Conservation (phyloP, 2,329 filamentous ascomycete species). For the Lithohypha guttulata region DNA sequence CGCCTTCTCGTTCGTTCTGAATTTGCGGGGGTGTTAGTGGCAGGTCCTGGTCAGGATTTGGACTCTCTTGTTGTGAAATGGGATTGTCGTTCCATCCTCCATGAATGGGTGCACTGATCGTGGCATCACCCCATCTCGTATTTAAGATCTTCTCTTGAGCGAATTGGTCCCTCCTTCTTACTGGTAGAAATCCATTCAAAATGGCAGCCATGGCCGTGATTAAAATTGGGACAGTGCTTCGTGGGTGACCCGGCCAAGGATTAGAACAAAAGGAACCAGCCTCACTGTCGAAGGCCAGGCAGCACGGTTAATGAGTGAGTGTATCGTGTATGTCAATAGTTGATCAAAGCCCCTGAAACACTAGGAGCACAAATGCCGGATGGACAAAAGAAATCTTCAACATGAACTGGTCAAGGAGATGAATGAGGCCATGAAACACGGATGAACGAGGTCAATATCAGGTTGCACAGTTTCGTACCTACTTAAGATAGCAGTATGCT, state of each 20-base stretch:
- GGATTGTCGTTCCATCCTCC: conserved; percentile 29
- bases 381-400: conserved; percentile 1
- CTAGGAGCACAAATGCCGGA: not conserved
- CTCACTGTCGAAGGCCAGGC: conserved; percentile 1
- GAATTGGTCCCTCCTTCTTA: conserved; percentile 2
- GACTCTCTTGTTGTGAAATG: not conserved
- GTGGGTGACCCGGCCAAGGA: not conserved
- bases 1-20: conserved; percentile 1
- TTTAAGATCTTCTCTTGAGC: conserved; percentile 20
- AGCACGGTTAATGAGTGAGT: not conserved
- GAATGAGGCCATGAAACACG: conserved; percentile 1
- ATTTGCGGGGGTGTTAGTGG: conserved; percentile 6
- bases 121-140: conserved; percentile 31
- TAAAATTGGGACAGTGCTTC: not conserved
- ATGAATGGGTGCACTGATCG: conserved; percentile 31
- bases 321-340: conserved; percentile 7
- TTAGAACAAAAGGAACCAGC: not conserved
- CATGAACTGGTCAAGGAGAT: not conserved
- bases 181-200: conserved; percentile 7
- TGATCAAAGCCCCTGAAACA: conserved; percentile 1
- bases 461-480: not conserved
- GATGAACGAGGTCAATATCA: not conserved
- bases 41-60: conserved; percentile 4
- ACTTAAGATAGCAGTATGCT: conserved; percentile 5
- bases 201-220: conserved; percentile 6